Conservation (phyloP, 805 yeast species). For the Hanseniaspora jakobsenii region DNA sequence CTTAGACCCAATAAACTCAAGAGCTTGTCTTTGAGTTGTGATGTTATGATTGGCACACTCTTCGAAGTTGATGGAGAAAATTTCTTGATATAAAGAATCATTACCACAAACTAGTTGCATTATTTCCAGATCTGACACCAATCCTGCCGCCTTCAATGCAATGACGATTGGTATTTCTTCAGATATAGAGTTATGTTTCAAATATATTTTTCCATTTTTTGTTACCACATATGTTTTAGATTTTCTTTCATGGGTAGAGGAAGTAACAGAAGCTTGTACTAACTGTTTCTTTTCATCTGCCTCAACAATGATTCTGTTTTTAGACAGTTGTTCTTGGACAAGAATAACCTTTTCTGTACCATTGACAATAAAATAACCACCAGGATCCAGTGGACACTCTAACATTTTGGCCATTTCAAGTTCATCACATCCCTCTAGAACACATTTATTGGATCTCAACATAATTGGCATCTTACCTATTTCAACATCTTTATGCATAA, state of each 20-base stretch:
- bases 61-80: conserved; percentile 86
- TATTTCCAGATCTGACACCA: conserved; percentile 82
- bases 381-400: conserved; percentile 97
- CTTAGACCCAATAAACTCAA: conserved; percentile 77
- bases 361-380: conserved; percentile 94
- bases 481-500: conserved; percentile 78
- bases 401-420: conserved; percentile 73
- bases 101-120: conserved; percentile 90
- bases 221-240: conserved; percentile 94
- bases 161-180: conserved; percentile 94
- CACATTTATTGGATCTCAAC: conserved; percentile 88
- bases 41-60: conserved; percentile 79
- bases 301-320: conserved; percentile 95
- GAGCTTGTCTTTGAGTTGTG: conserved; percentile 85
- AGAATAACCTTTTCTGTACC: conserved; percentile 96
- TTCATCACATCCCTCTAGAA: conserved; percentile 66
- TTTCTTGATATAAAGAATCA: conserved; percentile 77
- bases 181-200: conserved; percentile 88
- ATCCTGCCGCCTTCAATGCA: conserved; percentile 87
- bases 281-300: conserved; percentile 89
- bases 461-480: conserved; percentile 98
- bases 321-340: conserved; percentile 91
- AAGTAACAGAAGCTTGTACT: conserved; percentile 94
- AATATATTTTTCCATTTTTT: conserved; percentile 74
- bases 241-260: conserved; percentile 95